Evolutionary conservation across 106 monocot species (phyloP).

Genomic region (Acorus calamus): DNA sequence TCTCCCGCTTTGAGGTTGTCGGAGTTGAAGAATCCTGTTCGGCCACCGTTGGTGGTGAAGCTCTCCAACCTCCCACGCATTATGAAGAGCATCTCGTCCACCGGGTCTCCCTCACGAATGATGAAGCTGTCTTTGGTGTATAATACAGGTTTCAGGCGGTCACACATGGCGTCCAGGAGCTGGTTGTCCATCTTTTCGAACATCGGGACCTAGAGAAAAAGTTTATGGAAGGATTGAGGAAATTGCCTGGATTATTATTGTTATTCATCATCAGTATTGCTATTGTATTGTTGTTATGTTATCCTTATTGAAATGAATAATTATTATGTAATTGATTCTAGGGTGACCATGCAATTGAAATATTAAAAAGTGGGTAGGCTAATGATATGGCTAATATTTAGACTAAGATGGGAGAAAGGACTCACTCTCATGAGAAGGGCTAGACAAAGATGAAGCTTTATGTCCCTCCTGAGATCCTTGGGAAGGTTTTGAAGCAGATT

Average conservation of each 20-base stretch:
- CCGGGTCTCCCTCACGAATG: constrained; percentile 47
- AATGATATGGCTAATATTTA: not conserved
- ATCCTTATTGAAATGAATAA: too few relatives aligned
- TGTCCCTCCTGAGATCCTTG: constrained; percentile 85
- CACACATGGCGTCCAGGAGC: constrained; percentile 50
- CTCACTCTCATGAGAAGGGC: constrained; percentile 68
- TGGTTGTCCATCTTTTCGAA: constrained; percentile 53
- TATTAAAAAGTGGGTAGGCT: not conserved
- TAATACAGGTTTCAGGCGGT: constrained; percentile 34
- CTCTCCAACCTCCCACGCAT: constrained; percentile 51
- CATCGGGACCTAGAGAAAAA: constrained; percentile 39
- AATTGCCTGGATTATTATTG: too few relatives aligned
- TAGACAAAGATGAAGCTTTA: constrained; percentile 94
- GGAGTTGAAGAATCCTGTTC: constrained; percentile 57
- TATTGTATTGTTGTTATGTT: too few relatives aligned
- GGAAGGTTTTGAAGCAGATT: constrained; percentile 68
- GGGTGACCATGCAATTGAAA: too few relatives aligned
- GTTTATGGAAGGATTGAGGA: too few relatives aligned
- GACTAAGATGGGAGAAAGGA: not conserved
- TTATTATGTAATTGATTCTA: too few relatives aligned
- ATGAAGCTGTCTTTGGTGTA: constrained; percentile 47
- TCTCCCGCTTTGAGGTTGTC: constrained; percentile 42
- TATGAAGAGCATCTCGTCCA: constrained; percentile 56
- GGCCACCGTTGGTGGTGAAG: constrained; percentile 55
- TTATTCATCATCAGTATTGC: too few relatives aligned